phyloP scores from a whole-genome alignment of 139 green algal species.

The Chloropicon primus region DNA sequence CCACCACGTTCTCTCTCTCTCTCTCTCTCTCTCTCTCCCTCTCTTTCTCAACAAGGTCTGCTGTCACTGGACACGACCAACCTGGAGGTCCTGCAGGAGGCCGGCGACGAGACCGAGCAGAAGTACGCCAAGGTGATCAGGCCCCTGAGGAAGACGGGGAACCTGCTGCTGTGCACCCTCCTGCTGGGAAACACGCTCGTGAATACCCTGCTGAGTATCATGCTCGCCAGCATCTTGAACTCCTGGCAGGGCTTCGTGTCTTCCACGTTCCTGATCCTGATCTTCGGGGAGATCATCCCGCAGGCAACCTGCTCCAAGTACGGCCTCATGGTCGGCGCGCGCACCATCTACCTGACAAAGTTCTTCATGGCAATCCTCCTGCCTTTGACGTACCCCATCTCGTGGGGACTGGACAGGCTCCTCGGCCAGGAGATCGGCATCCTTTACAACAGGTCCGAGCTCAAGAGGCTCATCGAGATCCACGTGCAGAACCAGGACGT shows the following conservation, averaged over 20 bases:
- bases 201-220: slow-evolving; percentile 38
- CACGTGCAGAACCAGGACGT: slow-evolving; percentile 40
- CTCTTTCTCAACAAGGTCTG: too few species aligned
- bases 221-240: slow-evolving; percentile 25
- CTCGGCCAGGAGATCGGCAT: slow-evolving; percentile 43
- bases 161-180: slow-evolving; percentile 53
- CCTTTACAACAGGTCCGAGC: slow-evolving; percentile 32
- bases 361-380: slow-evolving; percentile 51
- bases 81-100: slow-evolving; percentile 20
- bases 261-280: slow-evolving; percentile 35
- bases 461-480: slow-evolving; percentile 43
- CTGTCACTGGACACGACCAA: slow-evolving; percentile 22
- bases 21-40: too few species aligned
- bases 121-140: slow-evolving; percentile 18
- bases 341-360: slow-evolving; percentile 58
- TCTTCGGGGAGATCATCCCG: slow-evolving; percentile 79
- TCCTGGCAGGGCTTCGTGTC: slow-evolving; percentile 24
- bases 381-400: slow-evolving; percentile 58
- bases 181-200: slow-evolving; percentile 47
- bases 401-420: slow-evolving; percentile 57
- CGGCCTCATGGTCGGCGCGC: slow-evolving; percentile 68
- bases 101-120: slow-evolving; percentile 7
- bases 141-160: slow-evolving; percentile 36
- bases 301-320: slow-evolving; percentile 71
- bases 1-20: too few species aligned